Evolutionary conservation across 225 moss, liverwort and hornwort species (phyloP).

Genomic region (Marchantia polymorpha): DNA sequence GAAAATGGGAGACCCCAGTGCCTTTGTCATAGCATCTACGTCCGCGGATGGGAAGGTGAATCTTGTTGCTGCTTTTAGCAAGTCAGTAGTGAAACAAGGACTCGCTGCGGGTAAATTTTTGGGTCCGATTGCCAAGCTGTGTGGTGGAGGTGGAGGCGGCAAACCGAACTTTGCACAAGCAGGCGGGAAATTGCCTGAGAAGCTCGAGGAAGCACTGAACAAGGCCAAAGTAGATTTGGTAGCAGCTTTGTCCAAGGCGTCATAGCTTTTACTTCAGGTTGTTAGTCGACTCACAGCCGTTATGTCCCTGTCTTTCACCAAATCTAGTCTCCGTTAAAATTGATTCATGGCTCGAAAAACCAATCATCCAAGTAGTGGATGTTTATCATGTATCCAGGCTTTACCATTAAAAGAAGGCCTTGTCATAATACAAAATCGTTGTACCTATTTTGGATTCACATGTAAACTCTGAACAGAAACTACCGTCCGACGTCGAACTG

Average conservation of each 20-base stretch:
- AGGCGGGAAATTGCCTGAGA: constrained; percentile 76
- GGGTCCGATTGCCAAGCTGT: constrained; percentile 65
- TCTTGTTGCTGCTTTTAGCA: constrained; percentile 75
- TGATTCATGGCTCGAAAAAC: too few relatives aligned
- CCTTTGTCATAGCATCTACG: constrained; percentile 75
- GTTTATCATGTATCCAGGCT: too few relatives aligned
- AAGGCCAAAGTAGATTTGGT: constrained; percentile 60
- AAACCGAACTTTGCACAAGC: constrained; percentile 91
- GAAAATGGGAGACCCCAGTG: constrained; percentile 78
- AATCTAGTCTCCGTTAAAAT: too few relatives aligned
- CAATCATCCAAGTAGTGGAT: too few relatives aligned
- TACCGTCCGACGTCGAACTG: too few relatives aligned
- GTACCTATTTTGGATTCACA: too few relatives aligned
- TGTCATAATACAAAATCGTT: too few relatives aligned
- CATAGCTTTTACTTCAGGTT: constrained; percentile 20
- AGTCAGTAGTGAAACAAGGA: constrained; percentile 62
- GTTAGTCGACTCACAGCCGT: background rate
- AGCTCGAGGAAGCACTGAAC: constrained; percentile 67
- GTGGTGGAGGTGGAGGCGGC: constrained; percentile 87
- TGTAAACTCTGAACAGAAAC: too few relatives aligned
- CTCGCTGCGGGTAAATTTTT: constrained; percentile 84
- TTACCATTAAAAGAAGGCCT: too few relatives aligned
- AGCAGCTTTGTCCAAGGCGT: constrained; percentile 44
- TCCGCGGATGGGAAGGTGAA: constrained; percentile 72
- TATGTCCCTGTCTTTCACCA: too few relatives aligned